Evolutionary conservation across 257 asterid species (phyloP).

Genomic region (Gentiana straminea): DNA sequence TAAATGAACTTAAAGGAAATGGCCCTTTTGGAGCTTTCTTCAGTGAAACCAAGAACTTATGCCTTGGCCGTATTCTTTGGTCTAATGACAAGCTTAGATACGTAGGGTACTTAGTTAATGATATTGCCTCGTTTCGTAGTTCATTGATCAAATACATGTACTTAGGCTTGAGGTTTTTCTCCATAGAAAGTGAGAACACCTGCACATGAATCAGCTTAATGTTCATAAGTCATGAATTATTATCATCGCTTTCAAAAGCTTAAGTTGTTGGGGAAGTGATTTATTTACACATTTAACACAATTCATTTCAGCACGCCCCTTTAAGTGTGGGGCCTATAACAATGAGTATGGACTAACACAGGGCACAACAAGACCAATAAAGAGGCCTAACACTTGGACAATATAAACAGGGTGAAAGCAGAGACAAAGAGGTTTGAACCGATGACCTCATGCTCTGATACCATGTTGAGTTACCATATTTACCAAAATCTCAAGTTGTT

Average conservation of each 20-base stretch:
- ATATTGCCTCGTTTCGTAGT: slow-evolving; percentile 73
- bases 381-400: too few species aligned
- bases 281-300: slow-evolving; percentile 4
- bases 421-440: too few species aligned
- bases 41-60: slow-evolving; percentile 69
- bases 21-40: slow-evolving; percentile 93
- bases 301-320: neutral
- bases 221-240: too few species aligned
- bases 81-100: slow-evolving; percentile 88
- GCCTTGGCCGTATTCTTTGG: slow-evolving; percentile 96
- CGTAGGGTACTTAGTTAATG: slow-evolving; percentile 75
- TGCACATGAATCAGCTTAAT: slow-evolving; percentile 19
- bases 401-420: too few species aligned
- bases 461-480: too few species aligned
- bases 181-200: slow-evolving; percentile 87
- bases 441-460: too few species aligned
- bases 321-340: too few species aligned
- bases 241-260: too few species aligned
- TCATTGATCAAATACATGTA: slow-evolving; percentile 84
- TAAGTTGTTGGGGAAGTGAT: too few species aligned
- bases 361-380: too few species aligned
- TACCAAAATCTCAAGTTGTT: too few species aligned
- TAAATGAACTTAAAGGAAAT: slow-evolving; percentile 82
- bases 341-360: too few species aligned
- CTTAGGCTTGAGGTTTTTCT: slow-evolving; percentile 82